phyloP scores from a whole-genome alignment of 345 rosid species.

The Linum trigynum region DNA sequence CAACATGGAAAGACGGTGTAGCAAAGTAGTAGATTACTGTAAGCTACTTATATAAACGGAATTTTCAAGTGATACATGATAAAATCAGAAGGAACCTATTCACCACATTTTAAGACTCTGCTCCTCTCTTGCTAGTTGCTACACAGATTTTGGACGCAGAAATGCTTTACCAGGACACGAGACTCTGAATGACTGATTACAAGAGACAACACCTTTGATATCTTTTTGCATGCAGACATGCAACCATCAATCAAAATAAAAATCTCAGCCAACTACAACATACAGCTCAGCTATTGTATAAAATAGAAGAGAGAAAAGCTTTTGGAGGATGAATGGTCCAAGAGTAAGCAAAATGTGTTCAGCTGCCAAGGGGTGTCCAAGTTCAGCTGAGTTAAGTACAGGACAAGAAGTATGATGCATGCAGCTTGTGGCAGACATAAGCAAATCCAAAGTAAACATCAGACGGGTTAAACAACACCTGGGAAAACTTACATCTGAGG shows the following conservation, averaged over 20 bases:
- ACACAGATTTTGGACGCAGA: background rate
- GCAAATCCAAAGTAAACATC: background rate
- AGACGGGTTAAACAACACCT: background rate
- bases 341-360: background rate
- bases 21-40: too few relatives aligned
- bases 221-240: background rate
- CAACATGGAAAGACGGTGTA: background rate
- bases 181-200: background rate
- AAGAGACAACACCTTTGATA: background rate
- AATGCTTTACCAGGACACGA: background rate
- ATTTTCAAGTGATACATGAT: background rate
- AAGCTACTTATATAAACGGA: too few relatives aligned
- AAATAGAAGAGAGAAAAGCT: too few relatives aligned
- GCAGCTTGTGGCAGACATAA: background rate
- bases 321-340: too few relatives aligned
- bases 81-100: background rate
- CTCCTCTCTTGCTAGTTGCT: too few relatives aligned
- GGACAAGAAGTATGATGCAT: background rate
- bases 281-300: background rate
- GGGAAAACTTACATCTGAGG: constrained; percentile 13
- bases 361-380: background rate
- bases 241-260: background rate
- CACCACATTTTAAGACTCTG: too few relatives aligned
- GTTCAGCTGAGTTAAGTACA: background rate
- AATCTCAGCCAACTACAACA: background rate